Evolutionary conservation across 345 rosid genomes (phyloP), one percentile per base, ranked within the genome.

Genomic region (Linum lewisii): DNA sequence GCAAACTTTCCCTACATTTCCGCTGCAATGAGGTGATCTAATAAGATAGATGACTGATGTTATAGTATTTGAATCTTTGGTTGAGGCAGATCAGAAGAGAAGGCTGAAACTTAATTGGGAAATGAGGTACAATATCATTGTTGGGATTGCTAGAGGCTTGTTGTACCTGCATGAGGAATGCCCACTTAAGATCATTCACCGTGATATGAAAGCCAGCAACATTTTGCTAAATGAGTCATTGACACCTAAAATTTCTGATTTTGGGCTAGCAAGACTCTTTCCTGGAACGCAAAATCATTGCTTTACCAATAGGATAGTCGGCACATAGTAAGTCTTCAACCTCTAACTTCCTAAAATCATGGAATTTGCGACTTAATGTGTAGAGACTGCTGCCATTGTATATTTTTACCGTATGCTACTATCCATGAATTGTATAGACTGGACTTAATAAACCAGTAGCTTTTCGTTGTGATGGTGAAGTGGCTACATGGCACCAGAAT

Each of bases 141-240:
- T 52, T 7, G 56, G 56, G 15, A 21, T 52, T 20, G 56, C 56
- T 19, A 21, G 56, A 52, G 56, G 56, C 2, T 20, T 52, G 13
- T 20, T 52, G 11, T 52, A 52, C 56, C 20, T 52, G 56, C 56
- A 52, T 14, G 56, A 52, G 24, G 56, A 52, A 9, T 21, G 10
- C 25, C 56, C 22, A 13, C 56, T 52, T 0, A 52, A 24, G 56
- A n/a, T 52, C 56, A 20, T 52, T 52, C 56, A 52, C 25, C 56
- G 56, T n/a, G 56, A 52, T 52, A 21, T 52, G 25, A 52, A 52
- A 52, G 56, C 56, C 23, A 52, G 56, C 56, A 52, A 52, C 56
- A 24, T 52, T 52, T 24, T 52, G 5, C 24, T 52, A 20, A 20
- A 52, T 10, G 56, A 21, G 22, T 21, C 23, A 24, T 5, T 52